These are phyloP conservation scores for Plasmodium inui DNA, from an alignment of 169 alveolate species.

Conservation along the genomic window DNA sequence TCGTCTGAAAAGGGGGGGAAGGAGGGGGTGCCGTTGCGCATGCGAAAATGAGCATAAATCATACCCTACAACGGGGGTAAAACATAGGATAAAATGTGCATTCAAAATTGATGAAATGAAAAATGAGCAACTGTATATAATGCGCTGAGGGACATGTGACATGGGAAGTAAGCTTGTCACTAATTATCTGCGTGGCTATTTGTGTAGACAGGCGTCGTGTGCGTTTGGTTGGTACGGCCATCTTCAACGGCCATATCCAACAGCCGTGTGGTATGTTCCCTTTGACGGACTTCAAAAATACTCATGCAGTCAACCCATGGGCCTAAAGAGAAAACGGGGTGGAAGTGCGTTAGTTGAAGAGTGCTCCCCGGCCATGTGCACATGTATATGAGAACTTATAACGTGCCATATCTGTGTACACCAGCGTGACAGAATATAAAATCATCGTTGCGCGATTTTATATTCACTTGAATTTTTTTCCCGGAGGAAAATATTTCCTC, in stretches of 20 bases:
- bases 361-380: background rate
- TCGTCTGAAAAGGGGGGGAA: conserved; percentile 6
- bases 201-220: background rate
- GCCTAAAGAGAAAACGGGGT: conserved; percentile 16
- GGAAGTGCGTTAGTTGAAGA: background rate
- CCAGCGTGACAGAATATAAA: background rate
- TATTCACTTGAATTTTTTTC: conserved; percentile 50
- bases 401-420: background rate
- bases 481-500: conserved; percentile 59
- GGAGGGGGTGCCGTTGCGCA: background rate
- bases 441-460: background rate
- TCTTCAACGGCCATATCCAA: background rate
- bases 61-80: background rate
- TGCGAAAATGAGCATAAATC: background rate
- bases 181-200: background rate
- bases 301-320: conserved; percentile 72
- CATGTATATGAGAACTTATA: background rate
- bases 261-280: background rate
- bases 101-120: background rate
- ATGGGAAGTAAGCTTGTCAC: too few species aligned
- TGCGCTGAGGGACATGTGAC: background rate
- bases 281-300: conserved; percentile 31
- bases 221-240: background rate
- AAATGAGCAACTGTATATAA: background rate
- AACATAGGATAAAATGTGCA: background rate